Base-by-base conservation (phyloP, 768 basidiomycete species). In the Sporobolomyces phaffii region DNA sequence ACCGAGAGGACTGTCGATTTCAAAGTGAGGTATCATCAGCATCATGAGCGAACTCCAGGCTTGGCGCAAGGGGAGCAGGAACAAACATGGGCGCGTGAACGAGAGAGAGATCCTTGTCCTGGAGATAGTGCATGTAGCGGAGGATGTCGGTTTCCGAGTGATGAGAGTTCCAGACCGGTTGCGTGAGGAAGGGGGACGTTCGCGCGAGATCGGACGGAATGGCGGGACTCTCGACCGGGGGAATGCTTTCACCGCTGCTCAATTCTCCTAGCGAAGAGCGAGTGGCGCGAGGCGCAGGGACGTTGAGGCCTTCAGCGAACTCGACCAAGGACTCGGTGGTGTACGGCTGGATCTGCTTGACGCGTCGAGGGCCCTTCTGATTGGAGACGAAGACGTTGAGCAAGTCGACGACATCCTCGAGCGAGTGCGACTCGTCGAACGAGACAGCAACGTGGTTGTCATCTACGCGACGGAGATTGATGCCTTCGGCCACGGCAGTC, bases 61-160 rank as follows among this genome's bases (percentile, higher is more conserved):
- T n/a, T n/a, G n/a, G n/a, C n/a, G n/a, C n/a, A n/a, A n/a, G n/a
- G n/a, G n/a, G n/a, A n/a, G n/a, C n/a, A n/a, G n/a, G 33, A 8
- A 57, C 64, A 34, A 2, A 66, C 69, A 96, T 97, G 91, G 98
- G 97, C 49, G 90, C 85, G 77, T 99, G 96, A 13, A 90, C 88
- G 36, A 99, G 86, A 33, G 90, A 87, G 63, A 98, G 84, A 76
- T 99, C 96, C 80, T 98, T 98, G 41, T 86, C 86, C 66, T 92
- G 89, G 53, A 99, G 84, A 73, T 91, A 88, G 79, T 90, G 85
- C 75, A 98, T 90, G 78, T 97, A 69, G 14, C 96, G 91, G 38
- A 99, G 81, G 89, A 99, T 92, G 79, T 97, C 92, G 0, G 96
- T 99, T 81, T 99, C 96, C 7, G 92, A 94, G 77, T 98, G 94